Base-by-base conservation (phyloP, 345 rosid genomes). In the Populus nigra region DNA sequence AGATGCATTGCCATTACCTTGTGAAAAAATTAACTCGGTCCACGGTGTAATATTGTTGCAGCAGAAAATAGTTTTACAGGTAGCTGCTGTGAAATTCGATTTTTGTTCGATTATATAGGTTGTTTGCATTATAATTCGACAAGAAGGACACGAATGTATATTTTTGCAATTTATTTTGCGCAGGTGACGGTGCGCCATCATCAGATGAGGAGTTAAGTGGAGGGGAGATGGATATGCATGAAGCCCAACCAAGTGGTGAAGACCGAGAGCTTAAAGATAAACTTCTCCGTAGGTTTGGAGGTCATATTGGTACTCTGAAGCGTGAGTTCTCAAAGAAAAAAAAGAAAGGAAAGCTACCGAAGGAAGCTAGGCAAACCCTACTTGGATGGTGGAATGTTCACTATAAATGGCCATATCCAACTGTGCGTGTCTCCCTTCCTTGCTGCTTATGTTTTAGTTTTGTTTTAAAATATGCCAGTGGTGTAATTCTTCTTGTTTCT, bases 151-250 rank as follows among this genome's bases (percentile, higher is more conserved):
- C 2, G 7, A n/a, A 59, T n/a, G 2, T n/a, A 57, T 57, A n/a
- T n/a, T n/a, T 25, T 57, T 57, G 15, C 47, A 16, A 12, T 69
- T 15, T 1, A 11, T n/a, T n/a, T 12, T 11, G 45, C n/a, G 50
- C 31, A 41, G n/a, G 70, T 4, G 94, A 89, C 71, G 90, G 89
- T 57, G 90, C 78, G 15, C 77, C 50, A 55, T 89, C 97, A 23
- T 91, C 97, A 4, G 97, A 89, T 5, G 97, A 89, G 78, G 94
- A 91, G 36, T 61, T 81, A 5, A 88, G 93, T 65, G 93, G 86
- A 62, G 85, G 85, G 22, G 85, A 82, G 38, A 5, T 68, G 25
- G 85, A 82, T 35, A 57, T 6, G 16, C 79, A 66, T 17, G 84
- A 78, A 67, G 77, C 68, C 67, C 85, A 82, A 68, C 74, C 76